These are phyloP conservation scores for Nemania sp. DNA, from an alignment of 2,329 filamentous ascomycete genomes.

Conservation along the genomic window DNA sequence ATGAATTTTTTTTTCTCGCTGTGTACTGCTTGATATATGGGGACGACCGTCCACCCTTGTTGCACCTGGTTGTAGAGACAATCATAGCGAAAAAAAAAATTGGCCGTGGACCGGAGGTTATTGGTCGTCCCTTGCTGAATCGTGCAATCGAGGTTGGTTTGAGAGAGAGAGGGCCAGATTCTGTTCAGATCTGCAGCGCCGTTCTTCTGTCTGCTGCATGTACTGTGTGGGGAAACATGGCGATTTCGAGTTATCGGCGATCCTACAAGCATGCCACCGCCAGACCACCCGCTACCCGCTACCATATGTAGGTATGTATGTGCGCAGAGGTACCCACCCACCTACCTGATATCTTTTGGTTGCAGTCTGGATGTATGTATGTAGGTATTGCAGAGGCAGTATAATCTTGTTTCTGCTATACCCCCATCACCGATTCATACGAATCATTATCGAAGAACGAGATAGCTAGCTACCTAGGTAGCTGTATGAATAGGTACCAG, in stretches of 20 bases:
- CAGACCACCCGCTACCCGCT: too few relatives aligned
- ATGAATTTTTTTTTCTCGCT: background rate
- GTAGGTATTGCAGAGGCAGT: too few relatives aligned
- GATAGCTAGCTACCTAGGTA: too few relatives aligned
- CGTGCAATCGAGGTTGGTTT: conserved; percentile 6
- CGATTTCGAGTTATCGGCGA: background rate
- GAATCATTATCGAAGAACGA: too few relatives aligned
- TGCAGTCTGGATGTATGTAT: too few relatives aligned
- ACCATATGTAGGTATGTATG: too few relatives aligned
- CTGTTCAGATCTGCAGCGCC: background rate
- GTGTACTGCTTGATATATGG: conserved; percentile 6
- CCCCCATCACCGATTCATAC: too few relatives aligned
- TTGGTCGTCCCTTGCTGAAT: conserved; percentile 17
- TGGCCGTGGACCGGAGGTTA: conserved; percentile 25
- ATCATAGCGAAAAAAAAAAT: background rate
- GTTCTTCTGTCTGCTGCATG: background rate
- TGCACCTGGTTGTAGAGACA: too few relatives aligned
- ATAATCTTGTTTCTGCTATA: too few relatives aligned
- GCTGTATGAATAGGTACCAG: too few relatives aligned
- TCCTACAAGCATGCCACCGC: background rate
- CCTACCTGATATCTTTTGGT: too few relatives aligned
- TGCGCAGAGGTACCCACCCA: background rate
- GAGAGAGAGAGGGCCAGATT: background rate
- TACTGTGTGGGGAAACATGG: conserved; percentile 1
- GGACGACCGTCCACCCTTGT: conserved; percentile 4